phyloP scores from a whole-genome alignment of 129 eudicot species.

The Chrysanthemum makinoi region DNA sequence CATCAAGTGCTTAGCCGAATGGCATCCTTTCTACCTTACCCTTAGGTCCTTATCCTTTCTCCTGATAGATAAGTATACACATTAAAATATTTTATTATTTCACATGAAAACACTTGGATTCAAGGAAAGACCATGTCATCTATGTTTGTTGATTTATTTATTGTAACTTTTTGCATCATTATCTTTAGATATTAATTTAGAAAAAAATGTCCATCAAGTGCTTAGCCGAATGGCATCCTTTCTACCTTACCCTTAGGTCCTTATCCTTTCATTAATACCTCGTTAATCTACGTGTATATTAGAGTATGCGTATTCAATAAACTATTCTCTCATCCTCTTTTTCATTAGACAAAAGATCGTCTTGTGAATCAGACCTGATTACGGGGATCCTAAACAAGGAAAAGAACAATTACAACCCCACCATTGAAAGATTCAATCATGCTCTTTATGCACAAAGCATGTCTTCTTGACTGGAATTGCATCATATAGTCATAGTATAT shows the following conservation, averaged over 20 bases:
- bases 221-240: constrained; percentile 18
- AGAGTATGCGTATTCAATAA: constrained; percentile 6
- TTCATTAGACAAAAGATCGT: constrained; percentile 4
- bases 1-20: constrained; percentile 10
- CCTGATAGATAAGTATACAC: too few relatives aligned
- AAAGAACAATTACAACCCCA: constrained; percentile 31
- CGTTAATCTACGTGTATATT: background rate
- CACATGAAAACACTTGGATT: background rate
- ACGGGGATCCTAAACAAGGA: constrained; percentile 27
- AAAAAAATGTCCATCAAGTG: background rate
- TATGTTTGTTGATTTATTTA: constrained; percentile 16
- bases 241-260: constrained; percentile 8
- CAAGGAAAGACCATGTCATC: constrained; percentile 9
- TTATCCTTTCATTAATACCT: constrained; percentile 13
- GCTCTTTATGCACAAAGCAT: constrained; percentile 25
- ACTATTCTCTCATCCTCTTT: background rate
- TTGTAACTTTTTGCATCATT: constrained; percentile 21
- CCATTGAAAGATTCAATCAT: constrained; percentile 38
- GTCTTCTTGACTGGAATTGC: constrained; percentile 55
- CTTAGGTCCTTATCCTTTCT: constrained; percentile 16
- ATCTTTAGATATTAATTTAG: background rate
- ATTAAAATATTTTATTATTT: background rate
- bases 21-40: constrained; percentile 16
- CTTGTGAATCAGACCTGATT: constrained; percentile 2
- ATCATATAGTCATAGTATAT: constrained; percentile 35